phyloP scores from a whole-genome alignment of 495 filamentous ascomycete genomes.

The Daldinia childiae region DNA sequence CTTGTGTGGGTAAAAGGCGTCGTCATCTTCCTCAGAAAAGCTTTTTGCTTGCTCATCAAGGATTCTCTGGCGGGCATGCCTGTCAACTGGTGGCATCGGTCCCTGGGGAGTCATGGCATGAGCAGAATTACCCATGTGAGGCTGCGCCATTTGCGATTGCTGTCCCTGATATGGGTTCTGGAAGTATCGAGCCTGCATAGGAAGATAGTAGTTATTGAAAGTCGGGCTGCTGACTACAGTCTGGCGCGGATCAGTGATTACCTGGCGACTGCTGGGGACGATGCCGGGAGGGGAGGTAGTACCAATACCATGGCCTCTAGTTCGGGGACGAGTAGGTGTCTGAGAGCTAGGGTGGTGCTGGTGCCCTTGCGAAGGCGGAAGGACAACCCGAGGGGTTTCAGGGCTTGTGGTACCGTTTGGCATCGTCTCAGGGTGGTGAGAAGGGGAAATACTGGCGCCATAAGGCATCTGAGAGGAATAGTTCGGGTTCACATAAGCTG shows the following conservation, averaged over 20 bases:
- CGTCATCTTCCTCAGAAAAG: slow-evolving; percentile 27
- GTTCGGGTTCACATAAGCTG: not conserved
- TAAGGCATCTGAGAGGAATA: not conserved
- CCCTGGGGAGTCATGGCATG: not conserved
- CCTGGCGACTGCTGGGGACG: slow-evolving; percentile 3
- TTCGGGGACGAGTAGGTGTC: not conserved
- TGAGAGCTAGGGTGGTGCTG: not conserved
- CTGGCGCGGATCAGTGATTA: slow-evolving; percentile 11
- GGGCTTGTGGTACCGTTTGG: not conserved
- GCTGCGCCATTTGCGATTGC: not conserved
- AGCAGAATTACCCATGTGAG: not conserved
- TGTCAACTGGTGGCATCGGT: not conserved
- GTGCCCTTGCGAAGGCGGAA: not conserved
- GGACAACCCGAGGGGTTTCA: not conserved
- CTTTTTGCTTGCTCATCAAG: slow-evolving; percentile 5
- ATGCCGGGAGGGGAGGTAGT: not conserved
- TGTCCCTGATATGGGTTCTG: not conserved
- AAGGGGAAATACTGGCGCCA: not conserved
- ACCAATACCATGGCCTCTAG: no score
- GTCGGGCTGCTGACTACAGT: slow-evolving; percentile 5
- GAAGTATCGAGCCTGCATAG: slow-evolving; percentile 4
- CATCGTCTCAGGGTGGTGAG: not conserved
- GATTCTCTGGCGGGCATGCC: not conserved
- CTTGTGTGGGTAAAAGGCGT: slow-evolving; percentile 16
- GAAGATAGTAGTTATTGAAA: slow-evolving; percentile 2